Conservation (phyloP, 2,329 filamentous ascomycete species). For the Fusarium kyushuense region DNA sequence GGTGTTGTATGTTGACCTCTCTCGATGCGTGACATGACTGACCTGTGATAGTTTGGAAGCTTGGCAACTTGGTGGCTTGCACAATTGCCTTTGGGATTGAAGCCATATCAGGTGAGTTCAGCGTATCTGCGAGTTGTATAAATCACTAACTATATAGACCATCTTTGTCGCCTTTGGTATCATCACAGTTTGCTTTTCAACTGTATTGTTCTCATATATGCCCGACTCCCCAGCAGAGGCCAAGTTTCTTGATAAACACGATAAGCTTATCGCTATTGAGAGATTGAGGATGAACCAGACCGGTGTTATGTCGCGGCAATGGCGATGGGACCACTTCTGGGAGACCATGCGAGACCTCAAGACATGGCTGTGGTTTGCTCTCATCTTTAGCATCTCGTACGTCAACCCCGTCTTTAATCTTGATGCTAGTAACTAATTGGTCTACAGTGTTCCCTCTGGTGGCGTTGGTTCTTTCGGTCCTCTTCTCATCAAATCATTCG, state of each 20-base stretch:
- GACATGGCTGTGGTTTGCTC: constrained; percentile 58
- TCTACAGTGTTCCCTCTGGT: constrained; percentile 61
- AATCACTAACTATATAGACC: background rate
- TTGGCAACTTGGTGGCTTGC: constrained; percentile 40
- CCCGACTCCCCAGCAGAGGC: constrained; percentile 73
- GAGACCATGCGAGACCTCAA: constrained; percentile 57
- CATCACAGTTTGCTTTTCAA: constrained; percentile 60
- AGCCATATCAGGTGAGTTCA: constrained; percentile 25
- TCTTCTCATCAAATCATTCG: constrained; percentile 69
- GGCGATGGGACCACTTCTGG: constrained; percentile 57
- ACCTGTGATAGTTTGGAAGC: constrained; percentile 25
- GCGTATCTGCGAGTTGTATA: accelerated
- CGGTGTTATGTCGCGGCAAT: constrained; percentile 55
- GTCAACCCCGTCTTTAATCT: background rate
- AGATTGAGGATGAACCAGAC: constrained; percentile 65
- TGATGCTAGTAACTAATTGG: background rate
- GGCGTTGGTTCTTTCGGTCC: constrained; percentile 70
- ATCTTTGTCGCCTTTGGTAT: constrained; percentile 53
- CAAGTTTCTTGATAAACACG: constrained; percentile 66
- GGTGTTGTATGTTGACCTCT: constrained; percentile 12
- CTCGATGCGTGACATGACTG: accelerated
- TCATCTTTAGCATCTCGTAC: constrained; percentile 66
- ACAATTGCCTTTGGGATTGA: constrained; percentile 26
- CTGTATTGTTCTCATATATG: constrained; percentile 67
- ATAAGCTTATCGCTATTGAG: constrained; percentile 70